These are phyloP conservation scores for Coffea canephora DNA, from an alignment of 257 asterid genomes.

Conservation along the genomic window DNA sequence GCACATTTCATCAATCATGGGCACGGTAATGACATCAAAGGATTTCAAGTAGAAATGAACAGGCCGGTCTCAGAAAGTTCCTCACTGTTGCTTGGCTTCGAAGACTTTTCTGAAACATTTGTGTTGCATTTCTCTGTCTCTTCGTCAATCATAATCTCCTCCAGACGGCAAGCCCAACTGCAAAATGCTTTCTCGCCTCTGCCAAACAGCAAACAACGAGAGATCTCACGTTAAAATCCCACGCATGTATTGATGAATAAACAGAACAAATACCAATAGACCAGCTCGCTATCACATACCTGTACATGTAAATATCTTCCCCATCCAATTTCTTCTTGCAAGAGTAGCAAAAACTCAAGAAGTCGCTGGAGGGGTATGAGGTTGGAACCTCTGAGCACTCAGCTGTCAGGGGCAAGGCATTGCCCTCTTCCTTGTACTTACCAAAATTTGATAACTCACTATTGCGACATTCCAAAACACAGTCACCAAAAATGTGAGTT, in stretches of 20 bases:
- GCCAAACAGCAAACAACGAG: conserved; percentile 28
- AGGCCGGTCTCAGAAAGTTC: conserved; percentile 40
- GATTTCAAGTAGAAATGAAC: conserved; percentile 31
- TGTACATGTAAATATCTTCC: conserved; percentile 82
- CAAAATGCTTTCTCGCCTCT: conserved; percentile 94
- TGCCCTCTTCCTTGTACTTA: conserved; percentile 31
- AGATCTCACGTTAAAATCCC: neutral
- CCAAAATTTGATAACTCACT: conserved; percentile 35
- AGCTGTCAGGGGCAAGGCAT: conserved; percentile 25
- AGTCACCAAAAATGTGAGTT: conserved; percentile 87
- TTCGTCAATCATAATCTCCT: conserved; percentile 71
- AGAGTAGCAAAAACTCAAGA: conserved; percentile 68
- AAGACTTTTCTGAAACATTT: conserved; percentile 29
- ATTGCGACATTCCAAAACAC: conserved; percentile 71
- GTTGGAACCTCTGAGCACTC: conserved; percentile 24
- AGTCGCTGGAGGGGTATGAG: conserved; percentile 45
- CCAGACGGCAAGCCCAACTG: conserved; percentile 69
- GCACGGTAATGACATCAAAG: conserved; percentile 20
- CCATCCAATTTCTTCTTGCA: conserved; percentile 87
- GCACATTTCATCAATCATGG: conserved; percentile 48
- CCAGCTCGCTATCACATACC: conserved; percentile 42
- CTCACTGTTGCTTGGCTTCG: conserved; percentile 27
- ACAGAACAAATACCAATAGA: neutral
- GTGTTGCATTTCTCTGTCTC: conserved; percentile 44
- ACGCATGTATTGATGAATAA: neutral